Evolutionary conservation across 2,329 filamentous ascomycete genomes (phyloP), one percentile per base, ranked within the genome.

Genomic region (Beauveria medogensis): DNA sequence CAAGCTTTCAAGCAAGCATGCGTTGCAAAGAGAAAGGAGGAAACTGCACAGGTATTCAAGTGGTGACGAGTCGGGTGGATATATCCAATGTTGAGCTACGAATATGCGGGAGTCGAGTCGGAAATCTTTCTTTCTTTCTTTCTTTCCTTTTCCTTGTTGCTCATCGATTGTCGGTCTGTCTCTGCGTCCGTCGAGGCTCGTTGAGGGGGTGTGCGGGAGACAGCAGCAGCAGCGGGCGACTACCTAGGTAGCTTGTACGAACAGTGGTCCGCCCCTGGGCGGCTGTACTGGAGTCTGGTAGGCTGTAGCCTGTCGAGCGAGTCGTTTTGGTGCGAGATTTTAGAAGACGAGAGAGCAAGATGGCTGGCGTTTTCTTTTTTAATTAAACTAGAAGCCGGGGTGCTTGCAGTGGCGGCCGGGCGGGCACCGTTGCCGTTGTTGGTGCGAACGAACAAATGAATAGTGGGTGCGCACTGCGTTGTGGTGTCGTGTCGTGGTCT

Each of bases 331-430:
- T 30, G 3, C 30, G 30, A 30, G 30, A 26, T 2, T 26, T 26
- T 26, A 6, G 26, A 10, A 10, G 9, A 30, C 8, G 8, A 34
- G 30, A 34, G 30, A 34, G 12, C 30, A 34, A 34, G 30, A 30
- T 18, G 47, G 16, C 34, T 41, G 51, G 51, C 30, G 34, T 40
- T 54, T 34, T 52, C 10, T 22, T 46, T 20, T 20, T 50, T 50
- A 55, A 55, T 55, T 55, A 55, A 55, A 55, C 52, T 30, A 10
- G 52, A 41, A 20, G 24, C 52, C 52, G 52, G 52, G 52, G 52
- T 55, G 22, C 52, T 34, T 34, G 16, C 22, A 40, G 34, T 44
- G 37, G 22, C 18, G 50, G 50, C 50, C 4, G 26, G 48, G 28
- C 52, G 20, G 52, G 37, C 52, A 55, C 52, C 50, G 50, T 52